Conservation (phyloP, 805 yeast species). For the Wickerhamiella allomyrinae region DNA sequence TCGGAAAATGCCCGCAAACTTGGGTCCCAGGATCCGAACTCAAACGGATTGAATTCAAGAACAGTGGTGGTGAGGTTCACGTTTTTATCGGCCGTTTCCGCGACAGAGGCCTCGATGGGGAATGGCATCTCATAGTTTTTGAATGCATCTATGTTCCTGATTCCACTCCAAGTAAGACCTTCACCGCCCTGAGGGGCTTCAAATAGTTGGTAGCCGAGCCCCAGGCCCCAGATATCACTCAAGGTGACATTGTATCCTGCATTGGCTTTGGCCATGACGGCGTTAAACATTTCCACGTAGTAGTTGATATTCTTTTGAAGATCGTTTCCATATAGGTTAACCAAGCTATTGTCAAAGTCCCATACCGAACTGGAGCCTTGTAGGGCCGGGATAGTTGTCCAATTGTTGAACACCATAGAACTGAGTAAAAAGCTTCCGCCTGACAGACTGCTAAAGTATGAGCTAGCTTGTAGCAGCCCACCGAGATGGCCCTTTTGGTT, state of each 20-base stretch:
- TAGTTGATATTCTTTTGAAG: conserved; percentile 36
- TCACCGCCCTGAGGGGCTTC: conserved; percentile 47
- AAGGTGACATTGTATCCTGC: conserved; percentile 58
- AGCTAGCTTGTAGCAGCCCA: conserved; percentile 54
- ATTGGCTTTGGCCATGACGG: conserved; percentile 35
- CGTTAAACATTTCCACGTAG: conserved; percentile 33
- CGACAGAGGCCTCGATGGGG: conserved; percentile 44
- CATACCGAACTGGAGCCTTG: conserved; percentile 38
- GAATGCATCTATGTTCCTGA: conserved; percentile 48
- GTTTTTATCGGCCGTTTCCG: conserved; percentile 26
- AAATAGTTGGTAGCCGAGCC: conserved; percentile 59
- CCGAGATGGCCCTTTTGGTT: conserved; percentile 40
- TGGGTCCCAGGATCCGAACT: conserved; percentile 83
- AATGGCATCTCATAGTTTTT: conserved; percentile 51
- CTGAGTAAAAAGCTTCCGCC: conserved; percentile 80
- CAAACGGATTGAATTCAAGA: conserved; percentile 39
- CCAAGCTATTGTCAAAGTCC: conserved; percentile 49
- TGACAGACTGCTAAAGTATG: conserved; percentile 65
- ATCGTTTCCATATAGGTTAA: conserved; percentile 49
- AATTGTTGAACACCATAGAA: conserved; percentile 52
- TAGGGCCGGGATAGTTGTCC: conserved; percentile 54
- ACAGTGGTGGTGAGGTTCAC: conserved; percentile 54
- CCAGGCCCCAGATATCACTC: conserved; percentile 75
- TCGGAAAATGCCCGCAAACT: conserved; percentile 50
- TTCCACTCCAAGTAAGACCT: conserved; percentile 41